Base-by-base conservation (phyloP, 768 basidiomycete species). In the Trametes gibbosa region DNA sequence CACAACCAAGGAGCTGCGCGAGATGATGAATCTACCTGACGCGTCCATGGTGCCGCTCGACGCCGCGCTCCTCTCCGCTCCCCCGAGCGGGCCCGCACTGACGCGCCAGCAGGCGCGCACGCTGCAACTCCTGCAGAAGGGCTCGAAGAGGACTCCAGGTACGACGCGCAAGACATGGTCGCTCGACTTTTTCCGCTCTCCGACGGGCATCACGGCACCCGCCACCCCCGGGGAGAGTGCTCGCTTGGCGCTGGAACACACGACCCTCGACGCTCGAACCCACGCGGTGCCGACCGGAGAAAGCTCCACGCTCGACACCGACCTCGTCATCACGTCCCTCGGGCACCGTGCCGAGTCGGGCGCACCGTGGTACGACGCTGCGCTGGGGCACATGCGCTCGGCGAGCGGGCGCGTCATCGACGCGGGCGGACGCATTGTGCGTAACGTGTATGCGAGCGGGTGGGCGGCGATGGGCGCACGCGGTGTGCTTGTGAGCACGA, bases 401-500 rank as follows among this genome's bases (percentile, higher is more conserved):
- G 62, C 71, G 2, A 71, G 72, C 7, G 83, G 83, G 4, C 78
- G 85, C 13, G 74, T 90, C 8, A 66, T 82, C 25, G 75, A 76
- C 12, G 64, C 70, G 3, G 63, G 63, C 5, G 70, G 73, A 12
- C 66, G 66, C 1, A 53, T 70, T 17, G 63, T 86, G 37, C 79
- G 77, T 37, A 84, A 83, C 58, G 77, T 95, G n/a, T 99, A 97
- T 69, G 89, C 92, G 1, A 87, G 91, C 1, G 96, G 96, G 10
- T 99, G 97, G 97, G 88, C 92, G 2, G 88, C 92, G 2, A 85
- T 83, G 3, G 96, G 96, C 35, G 95, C 97, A 0, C 87, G 84
- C 52, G 95, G 95, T 10, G 95, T 98, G 13, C 79, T 98, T 45
- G 95, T 93, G 1, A 80, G 87, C 3, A 97, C 97, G 34, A 94